These are phyloP conservation scores for Lentinula sp. DNA, from an alignment of 768 basidiomycete species.

Conservation along the genomic window DNA sequence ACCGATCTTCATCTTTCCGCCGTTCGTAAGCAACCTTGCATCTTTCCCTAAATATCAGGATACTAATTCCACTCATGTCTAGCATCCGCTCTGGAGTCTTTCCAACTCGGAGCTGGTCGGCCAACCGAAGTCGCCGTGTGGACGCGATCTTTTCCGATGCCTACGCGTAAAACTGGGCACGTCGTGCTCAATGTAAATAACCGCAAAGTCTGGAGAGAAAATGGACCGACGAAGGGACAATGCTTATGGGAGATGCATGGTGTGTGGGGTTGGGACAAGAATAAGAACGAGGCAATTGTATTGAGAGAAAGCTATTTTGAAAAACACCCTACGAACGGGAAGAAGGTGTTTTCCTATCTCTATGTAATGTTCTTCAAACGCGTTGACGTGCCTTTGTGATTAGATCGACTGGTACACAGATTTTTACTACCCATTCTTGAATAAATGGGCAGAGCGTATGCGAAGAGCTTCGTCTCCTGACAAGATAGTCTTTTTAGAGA, in stretches of 20 bases:
- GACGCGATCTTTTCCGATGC: slow-evolving; percentile 84
- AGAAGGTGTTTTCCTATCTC: slow-evolving; percentile 40
- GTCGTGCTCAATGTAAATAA: slow-evolving; percentile 55
- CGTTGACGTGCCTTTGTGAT: not conserved
- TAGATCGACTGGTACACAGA: slow-evolving; percentile 86
- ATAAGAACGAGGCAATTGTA: slow-evolving; percentile 62
- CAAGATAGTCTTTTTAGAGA: slow-evolving; percentile 72
- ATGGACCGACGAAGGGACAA: slow-evolving; percentile 65
- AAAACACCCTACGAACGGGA: slow-evolving; percentile 57
- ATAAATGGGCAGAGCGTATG: slow-evolving; percentile 61
- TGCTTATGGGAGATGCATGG: slow-evolving; percentile 92
- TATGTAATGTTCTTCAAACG: not conserved
- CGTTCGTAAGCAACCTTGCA: slow-evolving; percentile 48
- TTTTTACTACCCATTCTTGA: slow-evolving; percentile 75
- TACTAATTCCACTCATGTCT: not conserved
- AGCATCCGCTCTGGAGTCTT: slow-evolving; percentile 86
- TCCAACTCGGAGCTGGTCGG: slow-evolving; percentile 87
- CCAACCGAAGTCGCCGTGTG: slow-evolving; percentile 75
- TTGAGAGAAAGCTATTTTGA: slow-evolving; percentile 83
- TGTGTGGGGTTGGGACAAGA: slow-evolving; percentile 85
- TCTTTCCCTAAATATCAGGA: too few relatives aligned
- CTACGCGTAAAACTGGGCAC: slow-evolving; percentile 59
- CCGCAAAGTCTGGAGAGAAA: slow-evolving; percentile 60
- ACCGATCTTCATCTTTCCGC: slow-evolving; percentile 85
- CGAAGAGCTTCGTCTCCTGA: slow-evolving; percentile 38